A percentile compares a stretch with the other conserved stretches of the same genome.
Evolutionary conservation across 768 basidiomycete genomes (phyloP).

Genomic region (Lactifluus hygrophoroides): DNA sequence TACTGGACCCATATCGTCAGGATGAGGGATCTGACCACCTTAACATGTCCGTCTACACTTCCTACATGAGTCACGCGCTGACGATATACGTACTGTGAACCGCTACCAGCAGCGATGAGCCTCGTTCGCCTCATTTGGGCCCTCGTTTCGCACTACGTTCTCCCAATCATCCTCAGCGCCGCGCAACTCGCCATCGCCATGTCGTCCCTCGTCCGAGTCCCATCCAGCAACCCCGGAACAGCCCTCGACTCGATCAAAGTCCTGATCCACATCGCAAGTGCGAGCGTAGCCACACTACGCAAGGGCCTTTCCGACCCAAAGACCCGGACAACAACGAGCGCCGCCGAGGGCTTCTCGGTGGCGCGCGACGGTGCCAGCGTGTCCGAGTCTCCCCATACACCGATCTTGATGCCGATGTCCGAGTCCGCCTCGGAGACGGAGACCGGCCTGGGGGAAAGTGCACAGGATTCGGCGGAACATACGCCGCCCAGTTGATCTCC

Average conservation of each 20-base stretch:
- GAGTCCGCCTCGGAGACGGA: too few species aligned
- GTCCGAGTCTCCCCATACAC: too few species aligned
- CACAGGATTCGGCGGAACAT: too few species aligned
- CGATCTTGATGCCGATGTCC: too few species aligned
- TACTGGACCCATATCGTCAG: neutral
- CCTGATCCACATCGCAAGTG: slow-evolving; percentile 2
- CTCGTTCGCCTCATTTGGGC: neutral
- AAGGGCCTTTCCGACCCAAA: neutral
- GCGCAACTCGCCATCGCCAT: slow-evolving; percentile 1
- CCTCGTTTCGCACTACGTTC: neutral
- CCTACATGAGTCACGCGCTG: neutral
- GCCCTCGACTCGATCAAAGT: slow-evolving; percentile 6
- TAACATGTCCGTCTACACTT: neutral
- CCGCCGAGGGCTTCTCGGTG: neutral
- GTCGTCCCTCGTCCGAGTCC: neutral
- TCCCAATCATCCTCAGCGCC: neutral
- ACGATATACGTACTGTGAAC: neutral
- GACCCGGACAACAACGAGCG: neutral
- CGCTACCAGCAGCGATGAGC: neutral
- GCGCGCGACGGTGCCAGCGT: neutral
- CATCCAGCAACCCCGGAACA: neutral
- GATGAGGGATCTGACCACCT: neutral
- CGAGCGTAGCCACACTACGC: neutral
- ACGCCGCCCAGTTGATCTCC: too few species aligned
- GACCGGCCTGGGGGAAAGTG: too few species aligned